Evolutionary conservation across 2,329 filamentous ascomycete genomes (phyloP).

Genomic region (Fusarium buxicola): DNA sequence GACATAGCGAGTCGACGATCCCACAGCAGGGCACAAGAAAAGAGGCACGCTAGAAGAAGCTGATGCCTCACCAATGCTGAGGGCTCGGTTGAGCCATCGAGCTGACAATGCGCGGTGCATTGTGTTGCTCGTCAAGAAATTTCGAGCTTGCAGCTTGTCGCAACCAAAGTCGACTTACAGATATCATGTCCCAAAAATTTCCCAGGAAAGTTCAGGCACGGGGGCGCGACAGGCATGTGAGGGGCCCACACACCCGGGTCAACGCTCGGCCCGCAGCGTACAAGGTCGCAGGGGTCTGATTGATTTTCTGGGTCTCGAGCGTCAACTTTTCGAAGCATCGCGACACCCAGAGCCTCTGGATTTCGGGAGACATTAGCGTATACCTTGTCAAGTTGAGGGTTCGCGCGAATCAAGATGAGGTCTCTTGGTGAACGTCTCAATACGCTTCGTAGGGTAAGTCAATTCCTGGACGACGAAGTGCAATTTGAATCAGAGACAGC

Average conservation of each 20-base stretch:
- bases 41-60: conserved; percentile 56
- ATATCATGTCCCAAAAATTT: conserved; percentile 40
- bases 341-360: conserved; percentile 27
- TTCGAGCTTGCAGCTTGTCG: conserved; percentile 9
- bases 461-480: conserved; percentile 2
- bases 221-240: conserved; percentile 21
- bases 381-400: conserved; percentile 33
- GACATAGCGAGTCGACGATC: conserved; percentile 36
- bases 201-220: conserved; percentile 31
- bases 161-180: conserved; percentile 26
- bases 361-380: conserved; percentile 25
- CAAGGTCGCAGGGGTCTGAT: conserved; percentile 40
- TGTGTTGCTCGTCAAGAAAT: conserved; percentile 12
- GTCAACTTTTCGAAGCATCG: conserved; percentile 45
- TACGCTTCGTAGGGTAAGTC: conserved; percentile 76
- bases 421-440: conserved; percentile 76
- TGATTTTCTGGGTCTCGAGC: conserved; percentile 44
- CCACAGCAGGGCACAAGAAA: conserved; percentile 61
- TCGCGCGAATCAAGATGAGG: conserved; percentile 50
- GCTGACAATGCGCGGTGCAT: conserved; percentile 60
- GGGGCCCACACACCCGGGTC: conserved; percentile 38
- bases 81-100: conserved; percentile 57
- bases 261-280: conserved; percentile 44
- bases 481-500: conserved; percentile 5
- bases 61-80: conserved; percentile 56